These are phyloP conservation scores for Aureobasidium sp. DNA, from an alignment of 2,329 filamentous ascomycete genomes.

Conservation along the genomic window DNA sequence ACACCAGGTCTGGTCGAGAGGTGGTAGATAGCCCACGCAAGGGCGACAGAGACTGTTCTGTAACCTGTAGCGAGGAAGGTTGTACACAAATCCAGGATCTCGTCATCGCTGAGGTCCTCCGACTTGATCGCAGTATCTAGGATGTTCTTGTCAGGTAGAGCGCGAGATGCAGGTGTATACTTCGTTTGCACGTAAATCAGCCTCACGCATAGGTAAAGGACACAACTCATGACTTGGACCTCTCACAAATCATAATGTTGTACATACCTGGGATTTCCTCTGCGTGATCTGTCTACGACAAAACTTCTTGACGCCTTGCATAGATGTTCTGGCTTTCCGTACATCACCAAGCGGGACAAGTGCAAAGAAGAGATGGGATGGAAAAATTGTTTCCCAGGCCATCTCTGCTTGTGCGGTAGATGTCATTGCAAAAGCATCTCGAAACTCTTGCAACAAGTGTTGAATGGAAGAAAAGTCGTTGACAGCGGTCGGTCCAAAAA, in stretches of 20 bases:
- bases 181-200: background rate
- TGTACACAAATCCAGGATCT: background rate
- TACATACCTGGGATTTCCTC: background rate
- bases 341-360: background rate
- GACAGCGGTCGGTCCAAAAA: background rate
- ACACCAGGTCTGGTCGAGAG: conserved; percentile 4
- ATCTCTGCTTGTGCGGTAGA: background rate
- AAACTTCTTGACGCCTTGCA: background rate
- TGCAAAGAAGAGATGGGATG: background rate
- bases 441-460: background rate
- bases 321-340: background rate
- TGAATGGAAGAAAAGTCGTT: background rate
- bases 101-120: background rate
- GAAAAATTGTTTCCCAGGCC: conserved; percentile 9
- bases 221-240: too few species aligned
- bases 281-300: background rate
- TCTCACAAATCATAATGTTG: background rate
- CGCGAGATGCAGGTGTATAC: background rate
- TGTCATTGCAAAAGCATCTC: conserved; percentile 5
- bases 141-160: background rate
- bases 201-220: background rate
- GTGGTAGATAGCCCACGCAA: background rate
- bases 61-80: conserved; percentile 4
- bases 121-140: background rate
- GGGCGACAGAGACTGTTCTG: background rate